Percentiles rank a stretch among this genome's conserved stretches.
Evolutionary conservation across 2,329 filamentous ascomycete genomes (phyloP).

Genomic region (Aureobasidium mangrovei): DNA sequence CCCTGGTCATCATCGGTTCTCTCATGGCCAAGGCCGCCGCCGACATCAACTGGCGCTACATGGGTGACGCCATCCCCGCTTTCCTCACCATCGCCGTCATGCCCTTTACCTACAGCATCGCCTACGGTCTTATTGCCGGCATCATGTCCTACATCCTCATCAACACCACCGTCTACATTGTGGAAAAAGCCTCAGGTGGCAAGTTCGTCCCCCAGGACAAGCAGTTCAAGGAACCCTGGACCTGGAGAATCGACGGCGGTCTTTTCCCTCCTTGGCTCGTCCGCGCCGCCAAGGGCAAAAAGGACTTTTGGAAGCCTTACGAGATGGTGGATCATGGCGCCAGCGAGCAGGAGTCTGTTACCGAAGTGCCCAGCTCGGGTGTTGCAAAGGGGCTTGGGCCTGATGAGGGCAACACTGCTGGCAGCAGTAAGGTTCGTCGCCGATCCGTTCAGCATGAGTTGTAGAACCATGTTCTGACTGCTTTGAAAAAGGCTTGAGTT

Average conservation of each 20-base stretch:
- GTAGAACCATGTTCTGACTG: too few species aligned
- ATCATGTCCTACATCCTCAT: constrained; percentile 68
- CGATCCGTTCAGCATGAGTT: constrained; percentile 7
- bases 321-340: constrained; percentile 13
- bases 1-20: constrained; percentile 77
- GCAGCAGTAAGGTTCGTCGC: constrained; percentile 10
- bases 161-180: constrained; percentile 60
- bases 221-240: constrained; percentile 70
- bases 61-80: constrained; percentile 74
- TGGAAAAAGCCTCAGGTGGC: constrained; percentile 58
- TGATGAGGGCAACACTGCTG: constrained; percentile 4
- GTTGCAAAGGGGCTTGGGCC: background rate
- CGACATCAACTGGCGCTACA: constrained; percentile 83
- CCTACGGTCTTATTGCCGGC: constrained; percentile 75
- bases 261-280: constrained; percentile 66
- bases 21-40: constrained; percentile 73
- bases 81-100: constrained; percentile 78
- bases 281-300: constrained; percentile 57
- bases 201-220: constrained; percentile 67
- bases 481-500: too few species aligned
- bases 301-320: constrained; percentile 57
- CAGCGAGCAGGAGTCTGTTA: constrained; percentile 1
- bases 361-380: constrained; percentile 1
- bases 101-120: constrained; percentile 85
- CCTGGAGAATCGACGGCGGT: constrained; percentile 65